These are phyloP conservation scores for Salix arbutifolia DNA, from an alignment of 345 rosid genomes.

Conservation along the genomic window DNA sequence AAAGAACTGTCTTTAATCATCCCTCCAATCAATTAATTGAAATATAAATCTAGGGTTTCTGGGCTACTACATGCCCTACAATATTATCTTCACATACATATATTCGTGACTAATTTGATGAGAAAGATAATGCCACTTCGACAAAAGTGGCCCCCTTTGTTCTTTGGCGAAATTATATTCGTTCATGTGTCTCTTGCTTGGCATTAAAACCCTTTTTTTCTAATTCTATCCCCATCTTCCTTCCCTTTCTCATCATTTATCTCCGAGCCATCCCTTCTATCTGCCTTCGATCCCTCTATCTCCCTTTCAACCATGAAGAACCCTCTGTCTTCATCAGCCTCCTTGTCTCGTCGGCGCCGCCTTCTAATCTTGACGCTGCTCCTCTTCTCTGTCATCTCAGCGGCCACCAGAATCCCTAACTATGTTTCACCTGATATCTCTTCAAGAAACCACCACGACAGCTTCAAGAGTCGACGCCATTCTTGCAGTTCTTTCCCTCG, in stretches of 20 bases:
- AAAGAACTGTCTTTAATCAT: no score
- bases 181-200: slow-evolving; percentile 44
- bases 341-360: neutral
- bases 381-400: neutral
- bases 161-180: slow-evolving; percentile 4
- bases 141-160: slow-evolving; percentile 1
- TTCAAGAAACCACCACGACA: slow-evolving; percentile 16
- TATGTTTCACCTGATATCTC: neutral
- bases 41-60: neutral
- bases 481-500: slow-evolving; percentile 35
- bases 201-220: slow-evolving; percentile 21
- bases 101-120: slow-evolving; percentile 37
- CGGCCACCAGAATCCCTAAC: neutral
- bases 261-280: neutral
- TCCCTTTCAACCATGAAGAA: slow-evolving; percentile 9
- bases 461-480: neutral
- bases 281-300: neutral
- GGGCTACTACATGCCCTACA: neutral
- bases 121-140: neutral
- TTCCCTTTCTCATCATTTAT: neutral
- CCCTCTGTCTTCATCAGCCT: neutral
- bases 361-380: neutral
- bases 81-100: slow-evolving; percentile 4
- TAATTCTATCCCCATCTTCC: neutral
- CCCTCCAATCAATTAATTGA: neutral